Evolutionary conservation across 1,139 yeast genomes (phyloP), one percentile per base, ranked within the genome.

Genomic region (Hyphopichia wangnamkhiaoensis): DNA sequence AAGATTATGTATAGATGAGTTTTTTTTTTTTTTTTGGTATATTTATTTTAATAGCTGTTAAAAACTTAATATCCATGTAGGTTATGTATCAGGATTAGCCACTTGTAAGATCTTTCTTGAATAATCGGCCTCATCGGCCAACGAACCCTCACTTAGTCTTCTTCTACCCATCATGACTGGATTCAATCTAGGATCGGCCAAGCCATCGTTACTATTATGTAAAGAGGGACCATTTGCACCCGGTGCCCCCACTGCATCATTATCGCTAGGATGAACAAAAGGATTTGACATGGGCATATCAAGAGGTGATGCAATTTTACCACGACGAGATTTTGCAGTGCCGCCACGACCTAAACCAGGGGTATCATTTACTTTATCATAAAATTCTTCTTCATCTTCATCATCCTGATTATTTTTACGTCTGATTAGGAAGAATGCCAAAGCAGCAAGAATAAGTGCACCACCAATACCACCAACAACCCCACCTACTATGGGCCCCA

Each of bases 111-210:
- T 79, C 61, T 84, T 84, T 49, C 90, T 71, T 35, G 84, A 75
- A 61, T 84, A 84, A 58, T 85, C 93, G 10, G 86, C 77, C 47
- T 84, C 90, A 57, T 85, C 94, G 12, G 89, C 91, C 45, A 85
- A 69, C 18, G 86, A 77, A 12, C 90, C 91, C 54, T 84, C 90
- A 43, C 84, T 76, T 41, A 84, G 65, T 46, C 94, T 71, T 45
- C 89, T 76, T 58, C 87, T 80, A 19, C 88, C 89, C 61, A 84
- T 69, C 82, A 84, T 79, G 34, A 78, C 71, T 2, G 88, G 86
- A 54, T 82, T 80, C 45, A 82, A 63, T 43, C 88, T 68, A 34
- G 84, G 87, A 59, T 73, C 79, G 4, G 60, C 61, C 38, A 68
- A 55, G 20, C 57, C 68, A 13, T 46, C 43, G 14, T 45, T 41